Evolutionary conservation across 2,329 filamentous ascomycete genomes (phyloP), one percentile per base, ranked within the genome.

Genomic region (Alternaria ventricosa): DNA sequence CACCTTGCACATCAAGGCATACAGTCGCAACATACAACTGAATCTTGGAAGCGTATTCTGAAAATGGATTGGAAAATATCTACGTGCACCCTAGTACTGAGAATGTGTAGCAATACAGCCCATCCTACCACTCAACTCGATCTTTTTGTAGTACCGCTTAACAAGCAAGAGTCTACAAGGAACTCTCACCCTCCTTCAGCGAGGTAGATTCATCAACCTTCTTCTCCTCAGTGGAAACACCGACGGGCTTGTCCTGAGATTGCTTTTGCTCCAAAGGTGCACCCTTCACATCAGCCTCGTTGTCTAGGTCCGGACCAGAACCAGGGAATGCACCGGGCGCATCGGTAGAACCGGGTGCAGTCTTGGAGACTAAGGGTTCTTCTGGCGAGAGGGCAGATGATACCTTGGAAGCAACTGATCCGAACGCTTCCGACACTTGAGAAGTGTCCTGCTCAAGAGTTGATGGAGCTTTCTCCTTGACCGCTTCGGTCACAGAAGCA

Each of bases 321-420:
- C 59, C 68, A 36, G 71, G 69, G 53, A 72, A 74, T 3, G 70
- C 69, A 25, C 71, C 71, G 13, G 69, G 71, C 5, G 69, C 68
- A 10, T 71, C 70, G 7, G 64, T 60, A 15, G 70, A 68, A 1
- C 66, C 70, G 27, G 63, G 51, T 7, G 57, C 61, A 9, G 59
- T 63, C 15, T 65, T 55, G 20, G 57, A 63, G 13, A 69, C 63
- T 15, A 71, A 36, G 5, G 65, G 65, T 47, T 71, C 67, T 23
- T 64, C 49, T 47, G 49, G 33, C 43, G 58, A 45, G 11, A 62
- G 49, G 41, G 51, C 46, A 11, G 60, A 56, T 18, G 63, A 56
- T 10, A 54, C 27, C 47, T 60, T 55, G 13, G 55, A 60, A 6
- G 56, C 45, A 6, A 61, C 33, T 8, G 63, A 41, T 20, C 53